phyloP scores from a whole-genome alignment of 345 rosid genomes.

The Aegle marmelos region DNA sequence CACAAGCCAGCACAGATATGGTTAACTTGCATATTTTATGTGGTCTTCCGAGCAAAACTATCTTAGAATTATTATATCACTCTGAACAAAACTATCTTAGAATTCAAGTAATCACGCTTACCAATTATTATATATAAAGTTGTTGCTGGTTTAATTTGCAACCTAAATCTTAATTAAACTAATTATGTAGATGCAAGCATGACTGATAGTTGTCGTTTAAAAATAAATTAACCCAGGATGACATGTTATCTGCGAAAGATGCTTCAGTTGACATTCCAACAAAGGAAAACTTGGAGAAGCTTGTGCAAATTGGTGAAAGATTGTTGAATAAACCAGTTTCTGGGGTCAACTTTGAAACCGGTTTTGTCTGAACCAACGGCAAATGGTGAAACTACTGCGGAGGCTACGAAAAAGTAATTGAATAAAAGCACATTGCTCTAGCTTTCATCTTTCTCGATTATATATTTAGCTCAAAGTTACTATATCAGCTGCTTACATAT shows the following conservation, averaged over 20 bases:
- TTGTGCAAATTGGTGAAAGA: constrained; percentile 24
- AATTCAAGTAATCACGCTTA: constrained; percentile 32
- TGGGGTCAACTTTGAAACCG: constrained; percentile 25
- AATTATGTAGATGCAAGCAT: not conserved
- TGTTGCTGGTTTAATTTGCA: not conserved
- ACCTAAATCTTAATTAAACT: not conserved
- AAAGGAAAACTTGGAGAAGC: constrained; percentile 22
- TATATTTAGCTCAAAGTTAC: too few species aligned
- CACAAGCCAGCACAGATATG: constrained; percentile 51
- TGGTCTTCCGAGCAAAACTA: constrained; percentile 41
- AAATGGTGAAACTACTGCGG: constrained; percentile 28
- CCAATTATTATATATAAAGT: too few species aligned
- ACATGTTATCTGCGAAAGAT: constrained; percentile 13
- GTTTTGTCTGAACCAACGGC: constrained; percentile 20
- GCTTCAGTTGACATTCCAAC: constrained; percentile 31
- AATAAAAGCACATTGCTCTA: too few species aligned
- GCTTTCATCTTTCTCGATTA: too few species aligned
- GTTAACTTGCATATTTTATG: constrained; percentile 40
- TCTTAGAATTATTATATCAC: constrained; percentile 41
- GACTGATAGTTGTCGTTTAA: not conserved
- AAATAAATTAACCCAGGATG: constrained; percentile 20
- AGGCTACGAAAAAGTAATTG: constrained; percentile 33
- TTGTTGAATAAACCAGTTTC: constrained; percentile 41
- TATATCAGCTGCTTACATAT: not conserved
- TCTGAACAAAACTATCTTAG: constrained; percentile 41